phyloP scores from a whole-genome alignment of 1,139 yeast genomes.

The Meyerozyma guilliermondii region DNA sequence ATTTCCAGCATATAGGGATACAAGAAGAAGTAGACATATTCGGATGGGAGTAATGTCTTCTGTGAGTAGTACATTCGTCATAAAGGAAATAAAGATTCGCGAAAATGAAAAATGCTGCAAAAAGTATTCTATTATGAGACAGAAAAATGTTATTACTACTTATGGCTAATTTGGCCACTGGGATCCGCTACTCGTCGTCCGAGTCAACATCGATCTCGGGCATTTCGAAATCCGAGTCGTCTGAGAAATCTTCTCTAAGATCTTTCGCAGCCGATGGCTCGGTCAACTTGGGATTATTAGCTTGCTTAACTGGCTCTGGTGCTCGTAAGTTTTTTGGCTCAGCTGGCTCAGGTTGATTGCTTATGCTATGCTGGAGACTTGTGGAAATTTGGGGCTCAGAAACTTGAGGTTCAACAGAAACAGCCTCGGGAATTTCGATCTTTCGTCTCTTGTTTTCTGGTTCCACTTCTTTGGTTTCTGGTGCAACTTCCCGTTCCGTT shows the following conservation, averaged over 20 bases:
- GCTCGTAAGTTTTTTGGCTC: no score
- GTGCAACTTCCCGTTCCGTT: background rate
- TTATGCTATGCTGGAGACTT: conserved; percentile 5
- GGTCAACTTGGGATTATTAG: background rate
- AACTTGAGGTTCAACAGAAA: conserved; percentile 9
- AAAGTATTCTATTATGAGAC: no score
- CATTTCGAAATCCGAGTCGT: conserved; percentile 51
- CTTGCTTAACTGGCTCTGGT: no score
- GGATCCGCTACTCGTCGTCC: conserved; percentile 11
- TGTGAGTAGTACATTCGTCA: conserved; percentile 15
- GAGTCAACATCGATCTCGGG: conserved; percentile 46
- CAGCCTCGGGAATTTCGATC: conserved; percentile 13
- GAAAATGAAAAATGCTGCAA: background rate
- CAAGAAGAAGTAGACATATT: conserved; percentile 22
- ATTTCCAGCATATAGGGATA: conserved; percentile 18
- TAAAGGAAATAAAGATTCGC: background rate
- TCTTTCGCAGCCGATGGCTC: background rate
- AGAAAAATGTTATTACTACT: background rate
- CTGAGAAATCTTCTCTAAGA: conserved; percentile 4
- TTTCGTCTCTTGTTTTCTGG: conserved; percentile 9
- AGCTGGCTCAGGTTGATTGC: conserved; percentile 3
- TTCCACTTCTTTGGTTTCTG: background rate
- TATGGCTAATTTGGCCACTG: background rate
- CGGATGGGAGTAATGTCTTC: conserved; percentile 35
- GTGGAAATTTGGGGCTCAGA: background rate